phyloP scores from a whole-genome alignment of 805 yeast genomes.

The Sugiyamaella mastotermitis region DNA sequence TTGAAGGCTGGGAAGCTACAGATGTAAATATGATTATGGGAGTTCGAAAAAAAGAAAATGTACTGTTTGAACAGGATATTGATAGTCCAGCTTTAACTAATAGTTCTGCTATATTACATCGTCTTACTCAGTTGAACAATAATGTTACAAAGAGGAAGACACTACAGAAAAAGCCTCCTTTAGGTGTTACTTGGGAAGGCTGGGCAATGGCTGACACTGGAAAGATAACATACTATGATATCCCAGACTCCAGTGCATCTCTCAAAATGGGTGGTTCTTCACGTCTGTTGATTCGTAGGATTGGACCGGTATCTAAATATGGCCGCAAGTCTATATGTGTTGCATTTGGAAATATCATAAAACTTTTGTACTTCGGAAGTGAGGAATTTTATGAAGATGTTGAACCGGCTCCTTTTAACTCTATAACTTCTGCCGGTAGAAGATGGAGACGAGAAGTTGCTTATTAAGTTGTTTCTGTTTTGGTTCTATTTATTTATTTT shows the following conservation, averaged over 20 bases:
- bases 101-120: background rate
- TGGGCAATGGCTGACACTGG: slow-evolving; percentile 73
- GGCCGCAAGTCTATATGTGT: slow-evolving; percentile 76
- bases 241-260: slow-evolving; percentile 34
- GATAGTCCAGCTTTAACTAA: background rate
- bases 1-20: slow-evolving; percentile 76
- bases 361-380: slow-evolving; percentile 68
- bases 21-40: slow-evolving; percentile 77
- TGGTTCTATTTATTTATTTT: too few species aligned
- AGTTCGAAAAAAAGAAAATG: slow-evolving; percentile 40
- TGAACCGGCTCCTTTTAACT: background rate
- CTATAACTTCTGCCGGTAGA: background rate
- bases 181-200: slow-evolving; percentile 65
- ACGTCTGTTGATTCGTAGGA: slow-evolving; percentile 43
- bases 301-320: slow-evolving; percentile 60
- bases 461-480: too few species aligned
- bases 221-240: slow-evolving; percentile 49
- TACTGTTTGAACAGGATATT: slow-evolving; percentile 1
- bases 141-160: background rate
- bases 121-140: background rate
- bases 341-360: slow-evolving; percentile 67
- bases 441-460: slow-evolving; percentile 10
- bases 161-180: slow-evolving; percentile 24
- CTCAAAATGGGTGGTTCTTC: slow-evolving; percentile 1
- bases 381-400: slow-evolving; percentile 43